These are phyloP conservation scores for Petunia secreta DNA, from an alignment of 257 asterid species.

Conservation along the genomic window DNA sequence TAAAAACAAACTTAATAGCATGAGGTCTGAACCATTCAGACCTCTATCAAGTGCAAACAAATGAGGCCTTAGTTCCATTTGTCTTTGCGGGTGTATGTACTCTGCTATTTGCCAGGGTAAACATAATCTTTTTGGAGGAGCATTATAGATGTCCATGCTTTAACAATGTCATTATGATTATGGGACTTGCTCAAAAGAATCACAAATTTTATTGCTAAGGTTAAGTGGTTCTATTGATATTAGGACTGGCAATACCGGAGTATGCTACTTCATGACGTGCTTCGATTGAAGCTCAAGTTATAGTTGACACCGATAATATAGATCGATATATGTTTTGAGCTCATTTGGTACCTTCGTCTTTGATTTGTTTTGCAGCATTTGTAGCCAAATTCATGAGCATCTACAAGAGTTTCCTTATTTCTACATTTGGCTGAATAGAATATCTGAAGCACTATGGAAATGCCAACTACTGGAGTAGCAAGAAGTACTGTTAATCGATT, in stretches of 20 bases:
- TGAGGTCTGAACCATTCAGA: too few species aligned
- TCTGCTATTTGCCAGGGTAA: background rate
- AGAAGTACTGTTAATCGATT: background rate
- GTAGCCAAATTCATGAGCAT: slow-evolving; percentile 99
- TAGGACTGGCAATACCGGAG: too few species aligned
- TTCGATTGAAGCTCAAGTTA: background rate
- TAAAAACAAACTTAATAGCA: too few species aligned
- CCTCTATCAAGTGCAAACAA: background rate
- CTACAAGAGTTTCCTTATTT: slow-evolving; percentile 88
- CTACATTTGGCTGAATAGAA: slow-evolving; percentile 72
- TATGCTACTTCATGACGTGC: background rate
- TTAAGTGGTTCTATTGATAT: background rate
- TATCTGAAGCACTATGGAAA: slow-evolving; percentile 17
- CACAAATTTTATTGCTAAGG: background rate
- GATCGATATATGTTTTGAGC: background rate
- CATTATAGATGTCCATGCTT: background rate
- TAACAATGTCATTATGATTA: background rate
- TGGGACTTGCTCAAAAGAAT: background rate
- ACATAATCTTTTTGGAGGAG: background rate
- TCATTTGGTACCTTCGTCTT: slow-evolving; percentile 22
- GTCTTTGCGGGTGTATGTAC: slow-evolving; percentile 1
- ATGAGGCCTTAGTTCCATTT: background rate
- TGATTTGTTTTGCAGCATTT: slow-evolving; percentile 69
- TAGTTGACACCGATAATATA: slow-evolving; percentile 3
- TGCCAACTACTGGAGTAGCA: background rate